Evolutionary conservation across 202 grass and related monocot species (phyloP).

Genomic region (Setaria italica): DNA sequence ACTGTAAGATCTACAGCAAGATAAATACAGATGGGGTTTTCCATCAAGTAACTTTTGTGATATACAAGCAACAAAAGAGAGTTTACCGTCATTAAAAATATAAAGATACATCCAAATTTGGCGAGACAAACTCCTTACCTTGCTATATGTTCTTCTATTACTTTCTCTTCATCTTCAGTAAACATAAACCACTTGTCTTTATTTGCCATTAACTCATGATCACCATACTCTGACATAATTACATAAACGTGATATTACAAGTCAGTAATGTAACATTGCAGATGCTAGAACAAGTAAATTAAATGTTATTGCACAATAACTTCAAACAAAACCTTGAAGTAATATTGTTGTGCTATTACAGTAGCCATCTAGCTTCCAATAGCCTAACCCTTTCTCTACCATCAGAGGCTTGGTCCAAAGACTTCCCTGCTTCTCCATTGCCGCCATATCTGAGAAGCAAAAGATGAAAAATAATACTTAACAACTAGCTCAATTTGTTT

Average conservation of each 20-base stretch:
- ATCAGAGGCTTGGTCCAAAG: slow-evolving; percentile 56
- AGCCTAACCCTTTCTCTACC: slow-evolving; percentile 55
- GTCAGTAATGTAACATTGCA: slow-evolving; percentile 29
- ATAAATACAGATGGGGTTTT: neutral
- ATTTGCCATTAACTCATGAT: slow-evolving; percentile 42
- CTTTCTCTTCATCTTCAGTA: slow-evolving; percentile 68
- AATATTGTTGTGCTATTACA: slow-evolving; percentile 51
- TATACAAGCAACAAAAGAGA: slow-evolving; percentile 10
- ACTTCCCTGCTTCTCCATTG: slow-evolving; percentile 43
- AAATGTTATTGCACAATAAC: slow-evolving; percentile 21
- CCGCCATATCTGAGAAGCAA: slow-evolving; percentile 36
- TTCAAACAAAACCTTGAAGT: slow-evolving; percentile 61
- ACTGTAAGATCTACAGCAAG: neutral
- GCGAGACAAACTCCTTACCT: slow-evolving; percentile 36
- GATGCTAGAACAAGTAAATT: neutral
- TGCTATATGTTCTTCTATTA: slow-evolving; percentile 53
- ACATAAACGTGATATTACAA: slow-evolving; percentile 41
- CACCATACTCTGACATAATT: slow-evolving; percentile 61
- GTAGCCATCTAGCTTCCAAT: slow-evolving; percentile 67
- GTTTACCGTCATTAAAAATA: slow-evolving; percentile 10
- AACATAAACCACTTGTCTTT: slow-evolving; percentile 75
- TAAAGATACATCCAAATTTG: slow-evolving; percentile 21
- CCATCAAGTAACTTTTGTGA: neutral
- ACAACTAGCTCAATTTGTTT: slow-evolving; percentile 1
- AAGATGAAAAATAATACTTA: slow-evolving; percentile 29